Evolutionary conservation across 352 stramenopile genomes (phyloP), one percentile per base, ranked within the genome.

Genomic region (Globisporangium nagaii): DNA sequence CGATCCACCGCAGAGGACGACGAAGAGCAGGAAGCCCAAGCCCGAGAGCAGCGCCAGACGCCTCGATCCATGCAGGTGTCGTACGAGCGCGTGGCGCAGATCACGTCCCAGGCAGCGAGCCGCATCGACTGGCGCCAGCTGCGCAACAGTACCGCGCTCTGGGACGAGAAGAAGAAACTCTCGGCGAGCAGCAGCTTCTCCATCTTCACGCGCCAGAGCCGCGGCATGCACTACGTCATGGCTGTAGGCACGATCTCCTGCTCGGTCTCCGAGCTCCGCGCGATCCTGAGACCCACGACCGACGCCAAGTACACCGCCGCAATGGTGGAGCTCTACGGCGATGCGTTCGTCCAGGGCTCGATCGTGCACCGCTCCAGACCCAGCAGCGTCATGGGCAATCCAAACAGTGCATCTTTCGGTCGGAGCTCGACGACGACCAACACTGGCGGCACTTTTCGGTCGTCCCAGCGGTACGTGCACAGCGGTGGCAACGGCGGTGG

Each of bases 181-280:
- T 53, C 47, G 3, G 49, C 47, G 47, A 62, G 40, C 19, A 35
- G 20, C 4, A 57, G 39, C 25, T 62, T 62, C 24, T 27, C 46
- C 1, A 55, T 64, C 50, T 64, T 46, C 50, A 64, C 50, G 35
- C 57, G 50, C 44, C 42, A 56, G 57, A 54, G 31, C n/a, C 57
- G 57, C 32, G 57, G 57, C 12, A 55, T 59, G 57, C 50, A 59
- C 50, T 58, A 64, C 57, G 42, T 59, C 17, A 58, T 58, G 49
- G 57, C 49, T 0, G 34, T 59, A 6, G 57, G 57, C 10, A 59
- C 50, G 32, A 11, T 64, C 22, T 50, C 57, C 13, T 64, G 57
- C 44, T 50, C 57, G 27, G n/a, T 55, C 25, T 53, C 49, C 9
- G 57, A 64, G 57, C 42, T 64, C 30, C 34, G 47, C 27, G 20